Evolutionary conservation across 2,329 filamentous ascomycete species (phyloP).

Genomic region (Aspergillus pseudoterreus): DNA sequence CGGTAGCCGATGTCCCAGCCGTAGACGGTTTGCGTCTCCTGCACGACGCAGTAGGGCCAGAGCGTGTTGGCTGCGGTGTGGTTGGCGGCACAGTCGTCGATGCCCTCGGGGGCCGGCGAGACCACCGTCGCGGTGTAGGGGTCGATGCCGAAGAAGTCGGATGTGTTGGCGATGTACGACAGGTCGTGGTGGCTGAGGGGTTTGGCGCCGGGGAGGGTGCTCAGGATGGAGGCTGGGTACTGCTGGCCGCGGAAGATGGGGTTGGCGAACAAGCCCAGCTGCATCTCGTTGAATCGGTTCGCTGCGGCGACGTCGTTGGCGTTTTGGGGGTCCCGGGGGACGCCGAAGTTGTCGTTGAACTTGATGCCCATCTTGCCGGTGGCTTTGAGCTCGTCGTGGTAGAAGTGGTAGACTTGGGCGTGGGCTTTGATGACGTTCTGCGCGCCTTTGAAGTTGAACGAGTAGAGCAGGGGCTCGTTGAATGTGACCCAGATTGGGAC

Average conservation of each 20-base stretch:
- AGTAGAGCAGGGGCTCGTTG: constrained; percentile 39
- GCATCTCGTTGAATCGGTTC: constrained; percentile 79
- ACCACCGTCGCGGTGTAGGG: constrained; percentile 57
- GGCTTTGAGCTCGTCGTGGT: constrained; percentile 41
- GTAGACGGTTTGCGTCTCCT: constrained; percentile 44
- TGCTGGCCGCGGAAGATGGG: constrained; percentile 46
- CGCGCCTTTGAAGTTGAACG: constrained; percentile 44
- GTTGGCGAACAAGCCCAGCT: constrained; percentile 41
- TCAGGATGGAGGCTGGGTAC: constrained; percentile 42
- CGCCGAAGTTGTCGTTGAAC: constrained; percentile 51
- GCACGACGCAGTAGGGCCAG: constrained; percentile 53
- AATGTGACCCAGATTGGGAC: constrained; percentile 42
- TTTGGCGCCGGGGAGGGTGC: constrained; percentile 44
- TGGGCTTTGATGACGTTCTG: constrained; percentile 49
- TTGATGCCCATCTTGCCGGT: constrained; percentile 41
- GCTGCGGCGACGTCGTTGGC: constrained; percentile 75
- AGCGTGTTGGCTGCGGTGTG: constrained; percentile 31
- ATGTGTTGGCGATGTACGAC: constrained; percentile 47
- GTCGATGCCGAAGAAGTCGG: constrained; percentile 57
- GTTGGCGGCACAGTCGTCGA: constrained; percentile 49
- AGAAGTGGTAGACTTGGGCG: constrained; percentile 35
- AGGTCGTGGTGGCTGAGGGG: constrained; percentile 49
- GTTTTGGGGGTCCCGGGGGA: constrained; percentile 38
- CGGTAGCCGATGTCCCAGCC: constrained; percentile 60
- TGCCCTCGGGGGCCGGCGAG: constrained; percentile 44